Conservation (phyloP, 1,284 basidiomycete species). For the Phellinidium pouzarii region DNA sequence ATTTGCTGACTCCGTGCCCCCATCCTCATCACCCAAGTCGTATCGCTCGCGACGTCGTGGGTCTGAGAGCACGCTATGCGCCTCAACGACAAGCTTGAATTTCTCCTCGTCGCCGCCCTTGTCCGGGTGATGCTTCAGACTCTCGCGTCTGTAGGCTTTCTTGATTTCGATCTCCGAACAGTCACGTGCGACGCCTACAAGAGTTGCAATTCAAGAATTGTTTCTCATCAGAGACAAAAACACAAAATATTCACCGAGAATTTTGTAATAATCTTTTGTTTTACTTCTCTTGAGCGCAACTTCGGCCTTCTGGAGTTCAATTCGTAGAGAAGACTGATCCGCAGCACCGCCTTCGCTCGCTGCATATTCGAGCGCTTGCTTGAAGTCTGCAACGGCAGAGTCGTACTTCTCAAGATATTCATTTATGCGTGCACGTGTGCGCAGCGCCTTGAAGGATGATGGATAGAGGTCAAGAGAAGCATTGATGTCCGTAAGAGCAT, state of each 20-base stretch:
- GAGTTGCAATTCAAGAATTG: not conserved
- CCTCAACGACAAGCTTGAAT: constrained; percentile 78
- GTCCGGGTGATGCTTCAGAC: constrained; percentile 78
- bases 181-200: constrained; percentile 41
- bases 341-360: constrained; percentile 49
- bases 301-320: constrained; percentile 74
- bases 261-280: constrained; percentile 82
- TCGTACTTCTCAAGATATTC: constrained; percentile 74
- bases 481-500: constrained; percentile 68
- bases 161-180: constrained; percentile 68
- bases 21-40: constrained; percentile 72
- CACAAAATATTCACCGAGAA: constrained; percentile 37
- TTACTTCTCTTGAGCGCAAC: constrained; percentile 74
- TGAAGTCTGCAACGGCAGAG: constrained; percentile 69
- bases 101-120: constrained; percentile 84
- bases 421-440: constrained; percentile 77
- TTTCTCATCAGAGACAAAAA: not conserved
- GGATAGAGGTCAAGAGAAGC: constrained; percentile 59
- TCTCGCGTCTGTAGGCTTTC: constrained; percentile 72
- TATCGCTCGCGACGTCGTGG: constrained; percentile 61
- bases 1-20: constrained; percentile 34
- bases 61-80: constrained; percentile 72
- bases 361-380: constrained; percentile 66
- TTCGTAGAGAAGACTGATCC: constrained; percentile 56
- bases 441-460: constrained; percentile 76